A percentile compares a stretch with the other conserved stretches of the same genome.
These are phyloP conservation scores for Aureobasidium sp. DNA, from an alignment of 2,329 filamentous ascomycete genomes.

Conservation along the genomic window DNA sequence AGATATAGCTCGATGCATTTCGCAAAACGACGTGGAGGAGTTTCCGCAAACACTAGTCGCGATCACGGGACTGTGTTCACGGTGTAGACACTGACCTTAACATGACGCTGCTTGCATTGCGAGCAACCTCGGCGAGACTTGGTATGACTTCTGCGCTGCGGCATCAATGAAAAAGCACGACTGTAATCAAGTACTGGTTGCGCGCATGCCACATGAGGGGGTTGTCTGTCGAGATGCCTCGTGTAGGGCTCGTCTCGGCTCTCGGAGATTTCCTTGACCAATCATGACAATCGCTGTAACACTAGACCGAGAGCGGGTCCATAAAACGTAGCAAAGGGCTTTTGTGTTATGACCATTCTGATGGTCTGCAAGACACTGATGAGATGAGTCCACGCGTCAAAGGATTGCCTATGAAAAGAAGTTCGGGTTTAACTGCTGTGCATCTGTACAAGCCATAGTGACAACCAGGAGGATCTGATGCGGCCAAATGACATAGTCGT, in stretches of 20 bases:
- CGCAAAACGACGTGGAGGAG: no score
- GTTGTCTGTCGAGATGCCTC: background rate
- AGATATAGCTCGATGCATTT: no score
- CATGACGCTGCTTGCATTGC: conserved; percentile 18
- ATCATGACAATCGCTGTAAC: background rate
- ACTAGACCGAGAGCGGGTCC: background rate
- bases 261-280: background rate
- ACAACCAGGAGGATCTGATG: no score
- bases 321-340: no score
- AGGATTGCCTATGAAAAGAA: no score
- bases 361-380: no score
- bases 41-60: background rate
- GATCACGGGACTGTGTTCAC: background rate
- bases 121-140: conserved; percentile 17
- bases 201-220: background rate
- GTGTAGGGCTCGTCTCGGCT: background rate
- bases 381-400: no score
- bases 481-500: no score
- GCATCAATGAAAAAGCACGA: background rate
- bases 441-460: no score
- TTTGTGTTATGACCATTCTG: background rate
- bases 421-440: no score
- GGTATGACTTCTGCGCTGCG: conserved; percentile 8
- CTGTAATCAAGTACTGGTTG: background rate
- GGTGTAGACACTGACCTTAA: conserved; percentile 14